These are phyloP conservation scores for Podila epicladia DNA, from an alignment of 192 early-diverging fungal species.

Conservation along the genomic window DNA sequence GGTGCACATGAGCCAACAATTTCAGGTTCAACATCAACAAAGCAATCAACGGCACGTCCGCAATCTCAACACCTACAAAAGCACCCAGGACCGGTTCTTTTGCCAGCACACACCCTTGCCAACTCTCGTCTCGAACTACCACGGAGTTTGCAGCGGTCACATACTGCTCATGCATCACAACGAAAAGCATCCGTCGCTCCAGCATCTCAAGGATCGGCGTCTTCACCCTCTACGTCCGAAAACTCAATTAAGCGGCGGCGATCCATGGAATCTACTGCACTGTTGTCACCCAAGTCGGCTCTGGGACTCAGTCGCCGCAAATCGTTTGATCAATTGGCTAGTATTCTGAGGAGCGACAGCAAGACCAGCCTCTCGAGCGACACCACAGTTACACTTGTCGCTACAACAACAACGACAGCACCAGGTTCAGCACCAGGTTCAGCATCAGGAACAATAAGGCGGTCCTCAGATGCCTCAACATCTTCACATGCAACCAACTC, in stretches of 20 bases:
- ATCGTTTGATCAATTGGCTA: conserved; percentile 30
- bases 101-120: background rate
- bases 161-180: conserved; percentile 17
- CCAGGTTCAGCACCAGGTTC: background rate
- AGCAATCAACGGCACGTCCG: background rate
- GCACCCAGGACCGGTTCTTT: conserved; percentile 4
- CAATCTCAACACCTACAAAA: background rate
- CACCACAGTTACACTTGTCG: background rate
- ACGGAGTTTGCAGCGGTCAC: conserved; percentile 27
- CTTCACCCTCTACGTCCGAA: background rate
- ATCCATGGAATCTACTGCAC: conserved; percentile 38
- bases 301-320: conserved; percentile 25
- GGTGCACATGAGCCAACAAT: conserved; percentile 16
- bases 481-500: conserved; percentile 25
- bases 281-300: conserved; percentile 21
- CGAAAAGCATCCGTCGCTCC: background rate
- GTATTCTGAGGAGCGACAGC: background rate
- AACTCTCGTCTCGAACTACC: conserved; percentile 1
- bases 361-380: background rate
- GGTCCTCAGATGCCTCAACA: conserved; percentile 40
- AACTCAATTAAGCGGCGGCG: conserved; percentile 24
- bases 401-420: background rate
- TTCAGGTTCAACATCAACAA: background rate
- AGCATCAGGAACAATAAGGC: background rate
- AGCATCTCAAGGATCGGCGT: background rate